Percentiles rank a stretch among this genome's conserved stretches.
These are phyloP conservation scores for Amphirosellinia nigrospora DNA, from an alignment of 495 filamentous ascomycete species.

Conservation along the genomic window DNA sequence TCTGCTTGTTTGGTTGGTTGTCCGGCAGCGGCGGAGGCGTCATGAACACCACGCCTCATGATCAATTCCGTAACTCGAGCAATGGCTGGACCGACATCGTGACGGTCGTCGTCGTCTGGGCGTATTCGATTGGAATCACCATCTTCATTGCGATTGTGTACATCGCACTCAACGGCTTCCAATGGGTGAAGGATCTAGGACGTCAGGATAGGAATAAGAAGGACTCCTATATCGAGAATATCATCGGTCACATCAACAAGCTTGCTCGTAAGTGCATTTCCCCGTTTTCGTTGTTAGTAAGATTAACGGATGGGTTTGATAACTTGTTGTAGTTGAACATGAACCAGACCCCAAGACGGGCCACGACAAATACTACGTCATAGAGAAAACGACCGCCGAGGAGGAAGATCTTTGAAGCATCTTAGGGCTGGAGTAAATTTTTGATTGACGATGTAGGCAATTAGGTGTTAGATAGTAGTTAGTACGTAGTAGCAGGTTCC, in stretches of 20 bases:
- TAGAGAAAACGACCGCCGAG: constrained; percentile 63
- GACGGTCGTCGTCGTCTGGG: constrained; percentile 80
- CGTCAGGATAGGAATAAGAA: constrained; percentile 74
- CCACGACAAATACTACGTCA: constrained; percentile 64
- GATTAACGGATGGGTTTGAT: constrained; percentile 8
- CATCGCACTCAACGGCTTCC: constrained; percentile 72
- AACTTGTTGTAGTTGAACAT: constrained; percentile 65
- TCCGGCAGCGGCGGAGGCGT: constrained; percentile 48
- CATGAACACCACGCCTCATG: constrained; percentile 31
- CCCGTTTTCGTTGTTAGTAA: neutral
- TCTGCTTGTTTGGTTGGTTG: constrained; percentile 82
- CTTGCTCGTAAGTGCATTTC: constrained; percentile 37
- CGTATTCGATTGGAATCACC: constrained; percentile 76
- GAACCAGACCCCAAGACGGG: constrained; percentile 60
- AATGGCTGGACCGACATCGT: constrained; percentile 75
- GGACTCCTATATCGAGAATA: constrained; percentile 82
- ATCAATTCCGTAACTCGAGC: constrained; percentile 43
- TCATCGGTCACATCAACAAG: constrained; percentile 76
- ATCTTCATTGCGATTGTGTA: constrained; percentile 82
- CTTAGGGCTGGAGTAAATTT: neutral
- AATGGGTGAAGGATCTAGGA: constrained; percentile 75
- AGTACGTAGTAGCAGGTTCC: too few relatives aligned
- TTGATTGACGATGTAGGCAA: neutral
- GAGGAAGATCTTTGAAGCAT: constrained; percentile 62
- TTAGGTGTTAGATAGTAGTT: neutral